These are phyloP conservation scores for Quercus gilva DNA, from an alignment of 306 rosid genomes.

Conservation along the genomic window DNA sequence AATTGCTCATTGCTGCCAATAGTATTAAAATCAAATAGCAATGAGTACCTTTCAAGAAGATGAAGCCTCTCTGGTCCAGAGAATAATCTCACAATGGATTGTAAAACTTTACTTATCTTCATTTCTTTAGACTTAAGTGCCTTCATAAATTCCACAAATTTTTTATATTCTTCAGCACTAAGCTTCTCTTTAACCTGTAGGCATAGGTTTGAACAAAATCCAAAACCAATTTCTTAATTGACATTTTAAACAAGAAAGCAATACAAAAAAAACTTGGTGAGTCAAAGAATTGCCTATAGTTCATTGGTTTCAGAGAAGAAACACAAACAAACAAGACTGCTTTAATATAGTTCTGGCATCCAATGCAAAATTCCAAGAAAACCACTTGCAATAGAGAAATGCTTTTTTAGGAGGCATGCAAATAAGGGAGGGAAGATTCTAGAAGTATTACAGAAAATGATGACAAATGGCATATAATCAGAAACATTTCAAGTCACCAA, in stretches of 20 bases:
- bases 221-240: constrained; percentile 12
- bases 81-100: constrained; percentile 66
- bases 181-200: constrained; percentile 78
- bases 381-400: not conserved
- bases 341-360: not conserved
- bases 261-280: not conserved
- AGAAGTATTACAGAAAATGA: not conserved
- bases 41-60: constrained; percentile 54
- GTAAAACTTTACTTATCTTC: constrained; percentile 70
- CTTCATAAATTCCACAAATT: constrained; percentile 77
- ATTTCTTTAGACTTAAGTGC: constrained; percentile 85
- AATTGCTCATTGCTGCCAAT: too few relatives aligned
- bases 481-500: not conserved
- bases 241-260: not conserved
- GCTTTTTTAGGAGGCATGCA: not conserved
- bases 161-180: constrained; percentile 62
- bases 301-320: not conserved
- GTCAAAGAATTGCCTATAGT: not conserved
- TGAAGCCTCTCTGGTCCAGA: constrained; percentile 69
- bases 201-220: constrained; percentile 21
- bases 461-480: not conserved
- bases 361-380: not conserved
- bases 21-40: too few relatives aligned
- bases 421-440: not conserved
- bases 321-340: not conserved